Evolutionary conservation across 805 yeast genomes (phyloP).

Genomic region (Helenozyma rhizophorensis): DNA sequence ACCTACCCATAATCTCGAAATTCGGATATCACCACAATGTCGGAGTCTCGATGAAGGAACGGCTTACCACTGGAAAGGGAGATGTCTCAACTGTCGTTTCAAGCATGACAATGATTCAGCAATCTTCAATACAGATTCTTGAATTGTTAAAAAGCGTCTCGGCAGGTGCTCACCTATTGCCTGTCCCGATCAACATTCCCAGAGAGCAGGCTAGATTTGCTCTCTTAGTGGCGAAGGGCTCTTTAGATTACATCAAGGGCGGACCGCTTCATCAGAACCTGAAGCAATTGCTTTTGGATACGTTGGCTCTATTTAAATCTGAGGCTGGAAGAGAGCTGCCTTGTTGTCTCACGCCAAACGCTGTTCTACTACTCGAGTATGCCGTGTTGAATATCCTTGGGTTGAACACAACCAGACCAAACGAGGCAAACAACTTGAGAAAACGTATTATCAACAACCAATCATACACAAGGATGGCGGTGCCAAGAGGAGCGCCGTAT

Average conservation of each 20-base stretch:
- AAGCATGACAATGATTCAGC: constrained; percentile 65
- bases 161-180: constrained; percentile 43
- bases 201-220: constrained; percentile 62
- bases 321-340: constrained; percentile 54
- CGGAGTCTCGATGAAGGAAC: constrained; percentile 36
- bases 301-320: constrained; percentile 45
- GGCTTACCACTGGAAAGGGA: constrained; percentile 33
- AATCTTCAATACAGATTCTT: constrained; percentile 58
- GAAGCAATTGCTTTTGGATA: constrained; percentile 49
- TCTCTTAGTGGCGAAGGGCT: constrained; percentile 65
- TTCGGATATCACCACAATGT: constrained; percentile 39
- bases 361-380: constrained; percentile 51
- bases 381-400: constrained; percentile 60
- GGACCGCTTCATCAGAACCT: constrained; percentile 76
- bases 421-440: constrained; percentile 3
- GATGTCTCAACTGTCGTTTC: constrained; percentile 33
- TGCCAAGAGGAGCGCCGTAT: not conserved
- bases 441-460: constrained; percentile 5
- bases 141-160: constrained; percentile 42
- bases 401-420: constrained; percentile 33
- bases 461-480: constrained; percentile 5
- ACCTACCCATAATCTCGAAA: constrained; percentile 38
- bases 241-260: constrained; percentile 77
- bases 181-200: constrained; percentile 61
- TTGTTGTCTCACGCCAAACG: too few relatives aligned